Percentiles rank a stretch among this genome's conserved stretches.
Evolutionary conservation across 768 basidiomycete genomes (phyloP).

Genomic region (Amanita fuliginea): DNA sequence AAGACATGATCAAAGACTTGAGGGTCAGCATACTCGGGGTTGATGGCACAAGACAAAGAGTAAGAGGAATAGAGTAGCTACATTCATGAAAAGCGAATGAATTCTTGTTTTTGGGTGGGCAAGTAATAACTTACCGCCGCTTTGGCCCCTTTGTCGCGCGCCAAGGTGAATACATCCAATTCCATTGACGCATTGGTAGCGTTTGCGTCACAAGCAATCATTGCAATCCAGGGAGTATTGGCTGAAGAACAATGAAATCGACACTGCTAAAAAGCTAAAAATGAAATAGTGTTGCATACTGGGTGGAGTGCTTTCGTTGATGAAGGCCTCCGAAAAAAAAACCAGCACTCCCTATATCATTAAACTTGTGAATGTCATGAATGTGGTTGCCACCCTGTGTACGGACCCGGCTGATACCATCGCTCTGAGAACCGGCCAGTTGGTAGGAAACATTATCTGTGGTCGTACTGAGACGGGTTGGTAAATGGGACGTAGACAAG

Average conservation of each 20-base stretch:
- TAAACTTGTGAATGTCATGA: constrained; percentile 4
- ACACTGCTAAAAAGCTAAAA: constrained; percentile 4
- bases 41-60: constrained; percentile 67
- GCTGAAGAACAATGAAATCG: constrained; percentile 25
- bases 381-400: background rate
- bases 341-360: constrained; percentile 70
- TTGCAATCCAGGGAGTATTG: constrained; percentile 83
- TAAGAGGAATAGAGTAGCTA: constrained; percentile 72
- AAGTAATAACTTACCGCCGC: constrained; percentile 46
- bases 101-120: background rate
- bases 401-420: constrained; percentile 43
- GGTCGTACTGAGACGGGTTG: constrained; percentile 27
- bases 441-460: constrained; percentile 49
- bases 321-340: constrained; percentile 64
- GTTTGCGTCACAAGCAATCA: constrained; percentile 76
- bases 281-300: constrained; percentile 19
- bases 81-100: background rate
- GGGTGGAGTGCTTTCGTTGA: constrained; percentile 36
- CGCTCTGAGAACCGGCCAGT: constrained; percentile 37
- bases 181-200: constrained; percentile 49
- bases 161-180: constrained; percentile 75
- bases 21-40: constrained; percentile 55
- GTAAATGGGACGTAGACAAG: background rate
- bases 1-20: constrained; percentile 58
- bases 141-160: constrained; percentile 65